A percentile compares a stretch with the other conserved stretches of the same genome.
Conservation (phyloP, 2,329 filamentous ascomycete species). For the Penicillium vulpinum region DNA sequence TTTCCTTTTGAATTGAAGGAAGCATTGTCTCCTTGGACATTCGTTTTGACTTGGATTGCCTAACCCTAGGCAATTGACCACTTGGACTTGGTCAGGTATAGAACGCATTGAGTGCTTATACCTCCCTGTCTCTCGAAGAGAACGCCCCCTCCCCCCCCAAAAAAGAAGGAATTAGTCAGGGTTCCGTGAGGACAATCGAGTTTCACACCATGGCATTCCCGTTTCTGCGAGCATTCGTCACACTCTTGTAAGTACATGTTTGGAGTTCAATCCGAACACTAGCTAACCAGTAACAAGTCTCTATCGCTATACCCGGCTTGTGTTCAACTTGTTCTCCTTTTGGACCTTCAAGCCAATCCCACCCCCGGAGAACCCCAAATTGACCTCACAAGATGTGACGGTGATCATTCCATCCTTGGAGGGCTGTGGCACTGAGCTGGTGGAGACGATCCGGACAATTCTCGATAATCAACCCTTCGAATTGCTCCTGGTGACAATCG, state of each 20-base stretch:
- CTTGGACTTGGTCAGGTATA: neutral
- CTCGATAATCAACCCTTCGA: slow-evolving; percentile 60
- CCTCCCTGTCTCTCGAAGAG: neutral
- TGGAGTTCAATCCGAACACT: slow-evolving; percentile 10
- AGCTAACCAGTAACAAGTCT: slow-evolving; percentile 48
- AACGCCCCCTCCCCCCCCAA: neutral
- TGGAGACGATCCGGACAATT: slow-evolving; percentile 68
- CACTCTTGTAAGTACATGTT: slow-evolving; percentile 38
- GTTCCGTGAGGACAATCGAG: neutral
- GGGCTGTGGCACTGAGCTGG: slow-evolving; percentile 78
- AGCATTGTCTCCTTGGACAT: slow-evolving; percentile 28
- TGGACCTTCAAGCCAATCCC: slow-evolving; percentile 85
- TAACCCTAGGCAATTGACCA: slow-evolving; percentile 7
- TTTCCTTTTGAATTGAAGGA: slow-evolving; percentile 15
- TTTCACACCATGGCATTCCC: slow-evolving; percentile 37
- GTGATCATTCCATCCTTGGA: slow-evolving; percentile 93
- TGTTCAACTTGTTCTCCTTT: slow-evolving; percentile 82
- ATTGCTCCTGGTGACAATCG: slow-evolving; percentile 83
- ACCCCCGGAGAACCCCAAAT: slow-evolving; percentile 75
- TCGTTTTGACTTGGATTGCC: slow-evolving; percentile 18
- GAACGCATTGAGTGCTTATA: slow-evolving; percentile 1
- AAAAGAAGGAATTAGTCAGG: neutral
- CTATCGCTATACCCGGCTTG: slow-evolving; percentile 81
- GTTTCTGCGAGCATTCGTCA: slow-evolving; percentile 42
- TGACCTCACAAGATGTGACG: slow-evolving; percentile 81